Percentiles rank a stretch among this genome's conserved stretches.
Conservation (phyloP, 179 eudicot genomes). For the Amaranthus tricolor region DNA sequence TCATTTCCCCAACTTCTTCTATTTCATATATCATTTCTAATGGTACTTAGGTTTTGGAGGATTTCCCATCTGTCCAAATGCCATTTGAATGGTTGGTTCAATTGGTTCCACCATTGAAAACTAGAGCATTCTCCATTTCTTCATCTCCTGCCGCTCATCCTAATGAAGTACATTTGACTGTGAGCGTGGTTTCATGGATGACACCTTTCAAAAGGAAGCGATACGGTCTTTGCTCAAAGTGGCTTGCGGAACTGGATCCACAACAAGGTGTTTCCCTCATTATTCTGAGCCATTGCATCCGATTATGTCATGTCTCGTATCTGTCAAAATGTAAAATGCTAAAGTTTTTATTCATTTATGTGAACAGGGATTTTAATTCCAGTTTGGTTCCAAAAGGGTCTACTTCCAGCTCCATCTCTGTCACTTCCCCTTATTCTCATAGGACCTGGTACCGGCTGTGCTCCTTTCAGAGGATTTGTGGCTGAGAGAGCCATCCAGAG, state of each 20-base stretch:
- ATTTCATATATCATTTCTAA: not conserved
- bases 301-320: not conserved
- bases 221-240: slow-evolving; percentile 85
- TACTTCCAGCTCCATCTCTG: slow-evolving; percentile 80
- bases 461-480: slow-evolving; percentile 90
- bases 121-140: slow-evolving; percentile 87
- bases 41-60: slow-evolving; percentile 70
- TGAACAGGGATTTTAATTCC: slow-evolving; percentile 63
- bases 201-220: slow-evolving; percentile 94
- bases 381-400: slow-evolving; percentile 85
- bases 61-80: slow-evolving; percentile 95
- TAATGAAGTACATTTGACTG: slow-evolving; percentile 83
- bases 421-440: slow-evolving; percentile 85
- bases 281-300: not conserved
- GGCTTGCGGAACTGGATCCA: slow-evolving; percentile 93
- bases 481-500: slow-evolving; percentile 76
- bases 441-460: slow-evolving; percentile 99
- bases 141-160: slow-evolving; percentile 84
- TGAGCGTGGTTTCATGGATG: slow-evolving; percentile 71
- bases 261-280: slow-evolving; percentile 38
- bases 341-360: not conserved
- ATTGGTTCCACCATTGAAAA: slow-evolving; percentile 81
- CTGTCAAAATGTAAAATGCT: slow-evolving; percentile 3
- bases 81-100: slow-evolving; percentile 98
- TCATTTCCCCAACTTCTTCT: not conserved